phyloP scores from a whole-genome alignment of 768 basidiomycete species.

The Leccinum longicurvipes region DNA sequence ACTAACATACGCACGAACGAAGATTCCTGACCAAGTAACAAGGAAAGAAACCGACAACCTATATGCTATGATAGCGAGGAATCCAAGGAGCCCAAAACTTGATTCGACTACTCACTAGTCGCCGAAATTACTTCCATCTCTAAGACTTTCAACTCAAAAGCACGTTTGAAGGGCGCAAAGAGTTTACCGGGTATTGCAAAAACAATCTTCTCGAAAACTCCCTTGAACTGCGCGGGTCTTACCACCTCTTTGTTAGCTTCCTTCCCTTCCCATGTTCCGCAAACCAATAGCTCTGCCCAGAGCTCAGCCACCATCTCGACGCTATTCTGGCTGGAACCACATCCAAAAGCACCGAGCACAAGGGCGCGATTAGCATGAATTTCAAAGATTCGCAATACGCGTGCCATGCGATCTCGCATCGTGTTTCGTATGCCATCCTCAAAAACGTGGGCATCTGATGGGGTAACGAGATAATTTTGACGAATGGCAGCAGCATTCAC shows the following conservation, averaged over 20 bases:
- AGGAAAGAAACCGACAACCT: neutral
- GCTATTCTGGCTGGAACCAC: constrained; percentile 40
- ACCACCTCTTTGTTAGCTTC: constrained; percentile 14
- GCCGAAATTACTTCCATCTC: constrained; percentile 34
- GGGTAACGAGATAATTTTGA: constrained; percentile 34
- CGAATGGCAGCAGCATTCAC: constrained; percentile 43
- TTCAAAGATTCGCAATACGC: constrained; percentile 42
- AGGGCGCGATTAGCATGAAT: constrained; percentile 36
- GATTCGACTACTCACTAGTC: constrained; percentile 22
- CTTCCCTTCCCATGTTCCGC: constrained; percentile 27
- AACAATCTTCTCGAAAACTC: constrained; percentile 40
- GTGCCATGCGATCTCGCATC: constrained; percentile 50
- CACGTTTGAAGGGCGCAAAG: constrained; percentile 35
- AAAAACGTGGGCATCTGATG: constrained; percentile 34
- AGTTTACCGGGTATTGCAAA: constrained; percentile 42
- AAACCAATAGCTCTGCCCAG: constrained; percentile 46
- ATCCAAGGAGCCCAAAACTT: neutral
- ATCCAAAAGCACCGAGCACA: constrained; percentile 46
- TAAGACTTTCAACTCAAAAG: constrained; percentile 39
- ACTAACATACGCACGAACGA: neutral
- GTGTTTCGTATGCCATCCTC: constrained; percentile 37
- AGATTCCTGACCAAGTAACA: neutral
- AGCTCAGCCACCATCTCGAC: constrained; percentile 41
- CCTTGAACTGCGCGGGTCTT: constrained; percentile 35
- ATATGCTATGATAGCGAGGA: neutral